These are phyloP conservation scores for Ustilago loliicola DNA, from an alignment of 1,284 basidiomycete species.

Conservation along the genomic window DNA sequence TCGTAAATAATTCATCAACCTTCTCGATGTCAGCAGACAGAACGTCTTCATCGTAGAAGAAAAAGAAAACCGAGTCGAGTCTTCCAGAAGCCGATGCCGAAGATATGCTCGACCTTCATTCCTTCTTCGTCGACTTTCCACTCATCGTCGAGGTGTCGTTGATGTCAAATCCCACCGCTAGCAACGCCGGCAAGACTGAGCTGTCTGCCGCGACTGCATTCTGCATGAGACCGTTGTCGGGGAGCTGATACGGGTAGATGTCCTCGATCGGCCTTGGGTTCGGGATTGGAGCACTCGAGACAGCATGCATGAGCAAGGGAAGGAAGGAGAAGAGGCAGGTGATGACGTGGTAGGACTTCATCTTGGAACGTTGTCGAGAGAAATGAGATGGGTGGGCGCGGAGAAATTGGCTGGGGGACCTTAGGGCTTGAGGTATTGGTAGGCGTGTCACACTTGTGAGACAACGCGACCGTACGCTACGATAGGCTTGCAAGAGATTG, in stretches of 20 bases:
- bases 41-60: not conserved
- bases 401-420: not conserved
- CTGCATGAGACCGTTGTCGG: conserved; percentile 7
- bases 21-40: not conserved
- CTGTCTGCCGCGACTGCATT: conserved; percentile 11
- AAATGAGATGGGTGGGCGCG: not conserved
- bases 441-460: not conserved
- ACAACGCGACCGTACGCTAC: conserved; percentile 3
- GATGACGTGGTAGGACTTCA: conserved; percentile 22
- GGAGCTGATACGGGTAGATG: conserved; percentile 32
- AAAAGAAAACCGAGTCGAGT: not conserved
- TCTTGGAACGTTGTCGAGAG: conserved; percentile 4
- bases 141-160: conserved; percentile 36
- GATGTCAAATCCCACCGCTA: conserved; percentile 21
- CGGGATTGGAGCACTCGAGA: conserved; percentile 22
- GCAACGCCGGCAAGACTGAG: conserved; percentile 10
- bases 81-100: conserved; percentile 3
- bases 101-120: not conserved
- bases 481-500: not conserved
- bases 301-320: conserved; percentile 1
- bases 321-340: not conserved
- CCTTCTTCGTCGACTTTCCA: conserved; percentile 6
- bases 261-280: conserved; percentile 45
- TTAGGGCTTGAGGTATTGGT: not conserved
- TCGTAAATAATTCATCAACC: conserved; percentile 9